Base-by-base conservation (phyloP, 148 eudicot species). In the Pouteria glomerata region DNA sequence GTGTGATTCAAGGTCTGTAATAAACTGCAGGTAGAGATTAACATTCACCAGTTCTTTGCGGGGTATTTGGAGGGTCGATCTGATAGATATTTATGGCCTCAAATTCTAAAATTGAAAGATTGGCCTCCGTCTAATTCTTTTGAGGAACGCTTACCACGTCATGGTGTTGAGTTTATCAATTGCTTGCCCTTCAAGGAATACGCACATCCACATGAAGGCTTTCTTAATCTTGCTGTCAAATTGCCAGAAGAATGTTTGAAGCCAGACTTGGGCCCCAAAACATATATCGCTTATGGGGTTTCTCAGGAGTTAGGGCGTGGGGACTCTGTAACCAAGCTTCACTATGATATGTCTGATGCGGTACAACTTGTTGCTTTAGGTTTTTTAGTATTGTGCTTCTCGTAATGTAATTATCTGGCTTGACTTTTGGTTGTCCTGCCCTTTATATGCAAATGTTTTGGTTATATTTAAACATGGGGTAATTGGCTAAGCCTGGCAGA, bases 261-360 rank as follows among this genome's bases (percentile, higher is more conserved):
- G 81, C 94, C 91, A 39, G 89, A 89, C 65, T 68, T 87, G 74
- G 94, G 94, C 34, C 94, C 94, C 47, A 87, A 81, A 78, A 87
- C 87, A 58, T 82, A 85, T 71, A 89, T 89, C 73, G 89, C 89
- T 71, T 89, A 87, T 68, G 91, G 93, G 44, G 30, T 82, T 77
- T 44, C 78, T 21, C 81, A 84, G 66, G 93, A 88, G 78, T 80
- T 88, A 26, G 90, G 90, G 14, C 85, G 90, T 35, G 93, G 87
- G 44, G 94, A 87, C 66, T 88, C 93, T 16, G 93, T 88, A 51
- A 84, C 93, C 21, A 88, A 86, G 82, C 84, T 88, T 64, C 93
- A 83, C 53, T 88, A 85, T 55, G 86, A 84, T 74, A 79, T 82
- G 82, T 86, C 87, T 63, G 93, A 89, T 79, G 89, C 82, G 27